A percentile compares a stretch with the other conserved stretches of the same genome.
Conservation (phyloP, 305 asterid genomes). For the Rubia peregrina region DNA sequence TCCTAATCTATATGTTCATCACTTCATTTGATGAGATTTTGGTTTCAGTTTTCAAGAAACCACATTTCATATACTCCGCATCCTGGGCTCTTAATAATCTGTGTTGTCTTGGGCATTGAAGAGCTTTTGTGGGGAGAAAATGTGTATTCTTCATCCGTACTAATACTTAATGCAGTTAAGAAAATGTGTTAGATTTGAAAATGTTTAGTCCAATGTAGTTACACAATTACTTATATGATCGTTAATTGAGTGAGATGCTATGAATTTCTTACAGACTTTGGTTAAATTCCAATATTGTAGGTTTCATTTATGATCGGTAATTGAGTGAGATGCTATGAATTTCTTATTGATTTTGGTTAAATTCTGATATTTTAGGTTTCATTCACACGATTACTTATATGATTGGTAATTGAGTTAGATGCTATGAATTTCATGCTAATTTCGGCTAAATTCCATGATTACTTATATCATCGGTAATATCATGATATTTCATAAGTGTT, state of each 20-base stretch:
- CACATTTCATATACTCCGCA: not conserved
- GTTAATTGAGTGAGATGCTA: not conserved
- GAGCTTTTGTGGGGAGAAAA: constrained; percentile 38
- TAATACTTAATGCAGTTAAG: constrained; percentile 30
- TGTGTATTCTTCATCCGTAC: constrained; percentile 48
- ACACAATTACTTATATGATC: not conserved
- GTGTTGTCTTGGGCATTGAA: constrained; percentile 53
- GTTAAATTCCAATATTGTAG: not conserved
- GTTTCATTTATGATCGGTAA: not conserved
- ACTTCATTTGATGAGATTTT: not conserved
- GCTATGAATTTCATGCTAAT: no score
- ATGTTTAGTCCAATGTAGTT: no score
- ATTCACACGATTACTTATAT: not conserved
- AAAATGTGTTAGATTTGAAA: no score
- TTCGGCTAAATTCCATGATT: no score
- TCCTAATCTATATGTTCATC: constrained; percentile 66
- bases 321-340: not conserved
- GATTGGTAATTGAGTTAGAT: no score
- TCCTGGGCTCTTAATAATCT: constrained; percentile 18
- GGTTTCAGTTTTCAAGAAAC: not conserved
- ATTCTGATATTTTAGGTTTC: not conserved
- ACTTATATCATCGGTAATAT: not conserved
- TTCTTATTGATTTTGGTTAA: not conserved
- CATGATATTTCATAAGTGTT: not conserved
- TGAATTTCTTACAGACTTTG: not conserved